phyloP scores from a whole-genome alignment of 768 basidiomycete genomes.

The Rhodosporidiobolus sp. region DNA sequence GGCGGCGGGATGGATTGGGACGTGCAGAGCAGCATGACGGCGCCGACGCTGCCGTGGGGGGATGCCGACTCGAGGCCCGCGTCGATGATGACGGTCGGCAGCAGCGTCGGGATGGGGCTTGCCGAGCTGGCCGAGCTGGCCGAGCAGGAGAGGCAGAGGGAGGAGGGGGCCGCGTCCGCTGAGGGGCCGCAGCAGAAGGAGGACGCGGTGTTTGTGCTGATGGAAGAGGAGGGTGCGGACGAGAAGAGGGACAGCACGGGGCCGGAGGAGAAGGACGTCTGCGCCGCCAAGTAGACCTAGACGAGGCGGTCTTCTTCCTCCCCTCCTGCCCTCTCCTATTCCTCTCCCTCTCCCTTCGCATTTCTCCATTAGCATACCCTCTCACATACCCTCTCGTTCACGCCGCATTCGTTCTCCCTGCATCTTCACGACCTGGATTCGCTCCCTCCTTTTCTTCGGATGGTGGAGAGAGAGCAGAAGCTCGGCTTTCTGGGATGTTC shows the following conservation, averaged over 20 bases:
- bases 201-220: slow-evolving; percentile 6
- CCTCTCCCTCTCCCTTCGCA: no score
- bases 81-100: neutral
- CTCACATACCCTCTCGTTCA: neutral
- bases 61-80: neutral
- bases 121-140: neutral
- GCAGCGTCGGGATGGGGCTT: neutral
- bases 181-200: neutral
- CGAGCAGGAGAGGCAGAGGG: neutral
- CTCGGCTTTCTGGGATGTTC: no score
- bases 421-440: neutral
- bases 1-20: slow-evolving; percentile 24
- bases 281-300: neutral
- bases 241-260: neutral
- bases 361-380: no score
- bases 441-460: neutral
- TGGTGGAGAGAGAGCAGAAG: no score
- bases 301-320: neutral
- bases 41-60: neutral
- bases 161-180: neutral
- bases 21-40: slow-evolving; percentile 1
- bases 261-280: neutral
- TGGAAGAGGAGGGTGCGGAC: slow-evolving; percentile 1
- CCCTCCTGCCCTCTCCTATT: neutral
- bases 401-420: neutral